phyloP scores from a whole-genome alignment of 768 basidiomycete species.

The Trametes sanguinea region DNA sequence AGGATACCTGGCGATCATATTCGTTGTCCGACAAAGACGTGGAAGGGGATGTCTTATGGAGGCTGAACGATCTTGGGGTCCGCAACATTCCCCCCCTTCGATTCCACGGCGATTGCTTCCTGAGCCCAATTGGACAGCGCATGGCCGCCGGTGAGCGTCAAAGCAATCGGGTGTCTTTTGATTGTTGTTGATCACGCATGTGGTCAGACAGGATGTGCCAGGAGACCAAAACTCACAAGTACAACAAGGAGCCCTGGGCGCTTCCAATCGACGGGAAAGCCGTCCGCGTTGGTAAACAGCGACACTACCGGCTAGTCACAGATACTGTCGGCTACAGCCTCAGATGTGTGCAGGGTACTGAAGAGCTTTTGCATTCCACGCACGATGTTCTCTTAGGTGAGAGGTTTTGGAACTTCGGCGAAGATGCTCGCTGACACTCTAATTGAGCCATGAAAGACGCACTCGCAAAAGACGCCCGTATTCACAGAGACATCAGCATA shows the following conservation, averaged over 20 bases:
- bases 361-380: neutral
- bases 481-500: constrained; percentile 8
- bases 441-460: constrained; percentile 12
- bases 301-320: neutral
- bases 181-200: too few relatives aligned
- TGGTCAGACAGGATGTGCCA: neutral
- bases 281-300: neutral
- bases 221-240: neutral
- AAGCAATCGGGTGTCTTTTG: too few relatives aligned
- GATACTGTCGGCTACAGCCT: neutral
- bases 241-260: neutral
- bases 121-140: neutral
- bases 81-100: constrained; percentile 1
- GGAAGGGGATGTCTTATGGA: constrained; percentile 1
- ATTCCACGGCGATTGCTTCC: constrained; percentile 5
- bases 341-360: neutral
- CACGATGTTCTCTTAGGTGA: constrained; percentile 4
- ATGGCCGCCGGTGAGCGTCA: too few relatives aligned
- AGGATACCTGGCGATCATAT: constrained; percentile 12
- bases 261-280: neutral
- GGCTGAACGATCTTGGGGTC: neutral
- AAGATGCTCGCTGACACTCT: neutral
- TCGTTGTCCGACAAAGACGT: neutral
- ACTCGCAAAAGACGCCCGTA: neutral
- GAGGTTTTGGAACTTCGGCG: too few relatives aligned